Conservation (phyloP, 2,329 filamentous ascomycete species). For the Phialophora expanda region DNA sequence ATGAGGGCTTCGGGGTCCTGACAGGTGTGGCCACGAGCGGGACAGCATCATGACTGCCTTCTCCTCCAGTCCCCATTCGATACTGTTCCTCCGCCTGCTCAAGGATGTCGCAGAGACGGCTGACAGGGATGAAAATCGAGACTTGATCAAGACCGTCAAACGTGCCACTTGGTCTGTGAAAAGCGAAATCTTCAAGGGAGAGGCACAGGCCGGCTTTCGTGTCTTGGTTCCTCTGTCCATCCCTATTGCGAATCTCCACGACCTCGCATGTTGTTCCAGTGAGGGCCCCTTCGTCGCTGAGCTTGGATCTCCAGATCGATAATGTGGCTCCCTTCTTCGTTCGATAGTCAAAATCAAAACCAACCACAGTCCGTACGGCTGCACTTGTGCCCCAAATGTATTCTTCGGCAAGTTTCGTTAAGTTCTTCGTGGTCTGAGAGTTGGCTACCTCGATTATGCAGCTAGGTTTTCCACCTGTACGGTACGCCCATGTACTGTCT, state of each 20-base stretch:
- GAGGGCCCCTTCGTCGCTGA: conserved; percentile 3
- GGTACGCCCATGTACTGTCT: not conserved
- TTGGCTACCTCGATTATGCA: conserved; percentile 11
- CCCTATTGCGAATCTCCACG: conserved; percentile 8
- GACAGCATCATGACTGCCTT: not conserved
- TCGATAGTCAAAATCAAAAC: conserved; percentile 7
- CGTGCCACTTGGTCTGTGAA: too few relatives aligned
- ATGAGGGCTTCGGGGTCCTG: too few relatives aligned
- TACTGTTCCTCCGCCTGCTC: not conserved
- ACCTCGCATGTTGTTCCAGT: conserved; percentile 7
- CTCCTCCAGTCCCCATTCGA: not conserved
- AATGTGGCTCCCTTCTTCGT: conserved; percentile 1
- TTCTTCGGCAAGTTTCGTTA: conserved; percentile 6
- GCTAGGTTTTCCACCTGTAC: not conserved
- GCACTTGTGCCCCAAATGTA: conserved; percentile 16
- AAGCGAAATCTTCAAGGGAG: conserved; percentile 3
- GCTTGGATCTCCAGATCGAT: conserved; percentile 1
- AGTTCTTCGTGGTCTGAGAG: conserved; percentile 11
- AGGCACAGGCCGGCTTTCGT: not conserved
- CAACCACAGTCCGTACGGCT: not conserved
- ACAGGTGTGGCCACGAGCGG: not conserved
- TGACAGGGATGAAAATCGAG: conserved; percentile 3
- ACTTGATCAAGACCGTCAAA: conserved; percentile 5
- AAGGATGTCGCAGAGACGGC: conserved; percentile 2
- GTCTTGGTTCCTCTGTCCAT: conserved; percentile 9